Percentiles rank a stretch among this genome's conserved stretches.
phyloP scores from a whole-genome alignment of 2,329 filamentous ascomycete genomes.

The Lecanoromycetidae sp. region DNA sequence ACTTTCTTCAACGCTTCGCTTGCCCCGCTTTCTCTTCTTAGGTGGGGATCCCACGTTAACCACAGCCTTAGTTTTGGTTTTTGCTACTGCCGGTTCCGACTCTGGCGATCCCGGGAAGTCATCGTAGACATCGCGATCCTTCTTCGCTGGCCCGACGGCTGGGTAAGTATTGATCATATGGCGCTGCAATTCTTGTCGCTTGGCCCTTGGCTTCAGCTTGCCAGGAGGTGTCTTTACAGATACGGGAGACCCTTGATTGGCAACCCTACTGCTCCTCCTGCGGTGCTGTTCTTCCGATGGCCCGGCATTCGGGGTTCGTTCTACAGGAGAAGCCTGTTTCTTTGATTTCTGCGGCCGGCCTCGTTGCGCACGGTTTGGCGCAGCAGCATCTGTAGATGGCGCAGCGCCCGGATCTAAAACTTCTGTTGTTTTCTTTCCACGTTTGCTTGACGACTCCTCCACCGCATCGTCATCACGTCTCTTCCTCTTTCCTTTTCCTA shows the following conservation, averaged over 20 bases:
- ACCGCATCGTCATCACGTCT: neutral
- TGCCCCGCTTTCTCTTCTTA: too few species aligned
- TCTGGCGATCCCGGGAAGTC: neutral
- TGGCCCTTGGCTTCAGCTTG: neutral
- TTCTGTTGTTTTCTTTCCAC: neutral
- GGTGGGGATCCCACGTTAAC: too few species aligned
- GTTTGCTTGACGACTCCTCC: neutral
- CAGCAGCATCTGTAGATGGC: too few species aligned
- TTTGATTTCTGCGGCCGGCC: too few species aligned
- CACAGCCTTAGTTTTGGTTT: neutral
- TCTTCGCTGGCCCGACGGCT: neutral
- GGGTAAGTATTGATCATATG: neutral
- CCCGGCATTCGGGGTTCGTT: too few species aligned
- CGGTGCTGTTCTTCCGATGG: too few species aligned
- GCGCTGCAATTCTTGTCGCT: neutral
- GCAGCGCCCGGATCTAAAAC: too few species aligned
- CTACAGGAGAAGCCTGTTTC: too few species aligned
- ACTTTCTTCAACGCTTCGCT: too few species aligned
- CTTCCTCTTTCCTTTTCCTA: neutral
- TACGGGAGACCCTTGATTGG: too few species aligned
- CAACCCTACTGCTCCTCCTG: too few species aligned
- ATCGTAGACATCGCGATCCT: neutral
- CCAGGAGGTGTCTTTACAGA: neutral
- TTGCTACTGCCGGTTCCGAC: neutral
- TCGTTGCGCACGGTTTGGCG: too few species aligned